Evolutionary conservation across 2,329 filamentous ascomycete genomes (phyloP), one percentile per base, ranked within the genome.

Genomic region (Bipolaris cookei): DNA sequence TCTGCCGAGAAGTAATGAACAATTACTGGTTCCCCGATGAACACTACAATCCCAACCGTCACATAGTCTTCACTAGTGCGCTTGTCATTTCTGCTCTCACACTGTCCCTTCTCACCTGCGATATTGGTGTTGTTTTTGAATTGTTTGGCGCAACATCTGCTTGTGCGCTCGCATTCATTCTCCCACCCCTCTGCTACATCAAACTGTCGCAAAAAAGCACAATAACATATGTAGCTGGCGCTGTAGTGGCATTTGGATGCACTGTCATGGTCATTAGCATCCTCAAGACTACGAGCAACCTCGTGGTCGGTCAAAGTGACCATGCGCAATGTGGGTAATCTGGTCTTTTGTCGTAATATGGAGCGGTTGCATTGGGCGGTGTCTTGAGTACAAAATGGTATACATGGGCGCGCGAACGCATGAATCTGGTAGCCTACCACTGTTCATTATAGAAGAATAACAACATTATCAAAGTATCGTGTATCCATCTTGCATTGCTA

Each of bases 1-100:
- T 99, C 52, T 99, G 95, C 78, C 87, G 95, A 71, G 95, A 97
- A 78, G 93, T 97, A 62, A 96, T 97, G 91, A 86, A 91, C 66
- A 92, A 91, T 62, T 97, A 96, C 73, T 90, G 85, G 76, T 89
- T 88, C 64, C 84, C 86, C 1, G 80, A 84, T 56, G 85, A 91
- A 65, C 89, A 90, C 0, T 96, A 93, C 80, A 88, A 92, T 74
- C 86, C 92, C 68, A 88, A 88, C 62, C 87, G 92, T 41, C 95
- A 99, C 77, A 78, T 99, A 43, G 85, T 96, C 57, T 90, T 98
- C 75, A 96, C 90, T 64, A 92, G 92, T 1, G 69, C 86, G 4
- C 83, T 98, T 23, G 91, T 98, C n/a, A 81, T 91, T 3, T 82
- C 85, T 21, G 90, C 94, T 51, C 90, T 95, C 85, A 80, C 80